Evolutionary conservation across 2,329 filamentous ascomycete genomes (phyloP).

Genomic region (Akanthomyces lecanii): DNA sequence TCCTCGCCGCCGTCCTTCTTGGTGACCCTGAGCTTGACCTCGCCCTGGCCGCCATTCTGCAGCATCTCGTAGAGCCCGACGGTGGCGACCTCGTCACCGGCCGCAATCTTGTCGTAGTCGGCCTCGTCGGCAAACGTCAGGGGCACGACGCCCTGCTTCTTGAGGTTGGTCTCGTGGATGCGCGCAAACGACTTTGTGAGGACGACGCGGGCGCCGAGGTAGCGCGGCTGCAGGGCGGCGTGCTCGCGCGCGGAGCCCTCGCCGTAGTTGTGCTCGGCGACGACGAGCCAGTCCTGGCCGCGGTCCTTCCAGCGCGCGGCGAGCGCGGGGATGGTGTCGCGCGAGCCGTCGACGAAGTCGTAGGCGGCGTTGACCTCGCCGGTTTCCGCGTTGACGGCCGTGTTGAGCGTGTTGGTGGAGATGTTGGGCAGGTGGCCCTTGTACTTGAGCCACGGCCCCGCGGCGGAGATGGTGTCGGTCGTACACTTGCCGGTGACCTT

Average conservation of each 20-base stretch:
- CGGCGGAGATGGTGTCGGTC: slow-evolving; percentile 96
- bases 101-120: slow-evolving; percentile 80
- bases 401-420: slow-evolving; percentile 93
- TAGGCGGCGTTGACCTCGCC: slow-evolving; percentile 90
- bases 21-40: slow-evolving; percentile 61
- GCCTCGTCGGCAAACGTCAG: slow-evolving; percentile 83
- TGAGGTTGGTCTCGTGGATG: slow-evolving; percentile 93
- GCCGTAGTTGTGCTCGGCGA: slow-evolving; percentile 97
- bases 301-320: slow-evolving; percentile 76
- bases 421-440: slow-evolving; percentile 99
- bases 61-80: slow-evolving; percentile 82
- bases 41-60: slow-evolving; percentile 69
- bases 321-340: slow-evolving; percentile 79
- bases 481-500: slow-evolving; percentile 98
- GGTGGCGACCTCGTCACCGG: slow-evolving; percentile 79
- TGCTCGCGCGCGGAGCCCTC: slow-evolving; percentile 88
- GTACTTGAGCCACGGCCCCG: slow-evolving; percentile 97
- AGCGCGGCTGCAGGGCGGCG: slow-evolving; percentile 85
- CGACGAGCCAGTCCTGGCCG: slow-evolving; percentile 80
- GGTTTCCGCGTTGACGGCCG: slow-evolving; percentile 86
- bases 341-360: slow-evolving; percentile 67
- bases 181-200: slow-evolving; percentile 83
- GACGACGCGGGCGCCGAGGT: slow-evolving; percentile 79
- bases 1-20: slow-evolving; percentile 60
- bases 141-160: slow-evolving; percentile 96